Percentiles rank a stretch among this genome's conserved stretches.
Conservation (phyloP, 1,284 basidiomycete species). For the Crucibulum cyathiforme region DNA sequence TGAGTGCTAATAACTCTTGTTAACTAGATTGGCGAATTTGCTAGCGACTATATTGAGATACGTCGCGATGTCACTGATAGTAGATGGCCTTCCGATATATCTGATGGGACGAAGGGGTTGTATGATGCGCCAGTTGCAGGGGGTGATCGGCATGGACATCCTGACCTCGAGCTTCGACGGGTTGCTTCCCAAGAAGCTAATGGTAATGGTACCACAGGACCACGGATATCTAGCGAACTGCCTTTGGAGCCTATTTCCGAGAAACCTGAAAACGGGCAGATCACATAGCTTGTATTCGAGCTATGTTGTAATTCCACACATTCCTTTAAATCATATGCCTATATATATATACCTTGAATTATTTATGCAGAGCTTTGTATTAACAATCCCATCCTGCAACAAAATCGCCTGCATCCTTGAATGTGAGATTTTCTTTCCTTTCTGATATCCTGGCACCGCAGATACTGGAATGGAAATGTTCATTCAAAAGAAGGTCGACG, state of each 20-base stretch:
- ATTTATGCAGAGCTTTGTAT: conserved; percentile 8
- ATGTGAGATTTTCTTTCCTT: conserved; percentile 11
- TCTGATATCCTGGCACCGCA: conserved; percentile 51
- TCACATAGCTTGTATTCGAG: conserved; percentile 5
- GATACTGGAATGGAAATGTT: conserved; percentile 69
- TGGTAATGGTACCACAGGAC: conserved; percentile 8
- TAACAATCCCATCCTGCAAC: conserved; percentile 76
- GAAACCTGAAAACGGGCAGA: conserved; percentile 27
- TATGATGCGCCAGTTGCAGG: conserved; percentile 36
- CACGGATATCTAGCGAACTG: conserved; percentile 2
- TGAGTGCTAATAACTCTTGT: conserved; percentile 1
- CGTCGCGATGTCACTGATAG: conserved; percentile 70
- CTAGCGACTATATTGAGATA: conserved; percentile 80
- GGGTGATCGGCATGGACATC: conserved; percentile 54
- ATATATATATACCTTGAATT: not conserved
- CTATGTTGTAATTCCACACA: not conserved
- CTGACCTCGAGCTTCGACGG: conserved; percentile 36
- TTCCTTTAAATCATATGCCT: not conserved
- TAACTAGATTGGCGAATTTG: conserved; percentile 76
- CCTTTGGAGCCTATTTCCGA: conserved; percentile 31
- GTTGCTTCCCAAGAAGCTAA: conserved; percentile 6
- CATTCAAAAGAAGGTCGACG: conserved; percentile 76
- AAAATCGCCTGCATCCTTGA: conserved; percentile 42
- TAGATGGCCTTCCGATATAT: conserved; percentile 26
- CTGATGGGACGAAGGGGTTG: conserved; percentile 23